These are phyloP conservation scores for Thermothelomyces thermophilus DNA, from an alignment of 2,329 filamentous ascomycete species.

Conservation along the genomic window DNA sequence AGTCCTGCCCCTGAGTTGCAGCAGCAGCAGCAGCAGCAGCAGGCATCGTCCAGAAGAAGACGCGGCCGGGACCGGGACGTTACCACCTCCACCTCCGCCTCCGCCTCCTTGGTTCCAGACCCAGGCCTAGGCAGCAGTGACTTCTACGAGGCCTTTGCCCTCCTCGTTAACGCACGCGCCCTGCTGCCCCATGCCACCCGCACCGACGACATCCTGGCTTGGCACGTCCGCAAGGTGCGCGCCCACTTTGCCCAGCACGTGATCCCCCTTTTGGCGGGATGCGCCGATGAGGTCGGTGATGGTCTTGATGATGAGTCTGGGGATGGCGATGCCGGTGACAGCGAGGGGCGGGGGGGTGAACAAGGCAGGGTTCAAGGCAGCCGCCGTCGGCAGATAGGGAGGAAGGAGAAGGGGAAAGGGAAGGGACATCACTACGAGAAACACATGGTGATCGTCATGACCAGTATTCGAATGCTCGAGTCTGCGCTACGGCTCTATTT, in stretches of 20 bases:
- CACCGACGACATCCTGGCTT: slow-evolving; percentile 51
- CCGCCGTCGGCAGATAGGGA: not conserved
- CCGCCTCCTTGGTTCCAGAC: not conserved
- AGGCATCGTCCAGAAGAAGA: slow-evolving; percentile 19
- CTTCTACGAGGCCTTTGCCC: slow-evolving; percentile 47
- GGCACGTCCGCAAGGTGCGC: slow-evolving; percentile 56
- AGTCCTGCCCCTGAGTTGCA: slow-evolving; percentile 37
- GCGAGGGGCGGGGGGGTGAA: not conserved
- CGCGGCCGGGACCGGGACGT: slow-evolving; percentile 24
- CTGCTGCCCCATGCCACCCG: slow-evolving; percentile 44
- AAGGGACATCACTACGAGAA: slow-evolving; percentile 30
- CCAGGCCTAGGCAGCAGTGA: slow-evolving; percentile 17
- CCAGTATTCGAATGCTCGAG: slow-evolving; percentile 52
- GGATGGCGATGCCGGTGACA: not conserved
- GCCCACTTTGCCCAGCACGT: slow-evolving; percentile 56
- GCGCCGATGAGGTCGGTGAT: slow-evolving; percentile 23
- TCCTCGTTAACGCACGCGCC: slow-evolving; percentile 43
- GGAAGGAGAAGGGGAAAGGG: not conserved
- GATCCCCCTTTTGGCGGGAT: slow-evolving; percentile 47
- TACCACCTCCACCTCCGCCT: not conserved
- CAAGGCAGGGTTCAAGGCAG: not conserved
- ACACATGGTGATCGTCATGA: slow-evolving; percentile 40
- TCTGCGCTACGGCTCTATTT: slow-evolving; percentile 52
- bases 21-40: slow-evolving; percentile 30
- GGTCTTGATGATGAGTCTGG: not conserved